Conservation (phyloP, 2,329 filamentous ascomycete species). For the Chaetoscypha palmicola region DNA sequence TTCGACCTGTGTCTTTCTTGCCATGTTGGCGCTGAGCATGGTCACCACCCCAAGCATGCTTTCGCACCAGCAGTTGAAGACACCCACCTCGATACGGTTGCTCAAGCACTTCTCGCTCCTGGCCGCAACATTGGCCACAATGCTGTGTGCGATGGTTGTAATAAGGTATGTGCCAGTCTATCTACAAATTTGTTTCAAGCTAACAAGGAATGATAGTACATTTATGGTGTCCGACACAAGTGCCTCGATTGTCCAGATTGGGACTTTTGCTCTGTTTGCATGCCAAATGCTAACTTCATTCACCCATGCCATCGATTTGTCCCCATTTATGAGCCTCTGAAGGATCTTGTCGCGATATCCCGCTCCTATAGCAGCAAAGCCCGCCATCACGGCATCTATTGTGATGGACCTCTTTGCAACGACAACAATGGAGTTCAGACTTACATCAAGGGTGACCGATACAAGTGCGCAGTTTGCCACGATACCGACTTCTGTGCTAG, state of each 20-base stretch:
- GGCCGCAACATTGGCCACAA: slow-evolving; percentile 78
- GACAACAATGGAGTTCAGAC: slow-evolving; percentile 45
- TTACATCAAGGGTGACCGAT: slow-evolving; percentile 82
- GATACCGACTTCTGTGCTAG: slow-evolving; percentile 92
- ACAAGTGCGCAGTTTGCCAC: slow-evolving; percentile 95
- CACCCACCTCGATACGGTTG: slow-evolving; percentile 51
- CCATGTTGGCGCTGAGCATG: slow-evolving; percentile 69
- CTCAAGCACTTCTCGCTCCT: slow-evolving; percentile 63
- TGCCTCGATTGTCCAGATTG: slow-evolving; percentile 95
- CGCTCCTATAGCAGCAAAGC: slow-evolving; percentile 36
- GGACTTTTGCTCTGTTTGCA: slow-evolving; percentile 83
- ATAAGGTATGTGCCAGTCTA: slow-evolving; percentile 44
- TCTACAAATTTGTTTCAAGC: not conserved
- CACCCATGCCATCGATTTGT: slow-evolving; percentile 87
- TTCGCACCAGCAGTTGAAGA: slow-evolving; percentile 65
- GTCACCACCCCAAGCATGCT: slow-evolving; percentile 81
- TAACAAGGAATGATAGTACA: slow-evolving; percentile 46
- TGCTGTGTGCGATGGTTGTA: slow-evolving; percentile 91
- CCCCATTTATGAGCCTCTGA: slow-evolving; percentile 70
- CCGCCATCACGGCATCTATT: slow-evolving; percentile 82
- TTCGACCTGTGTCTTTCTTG: slow-evolving; percentile 87
- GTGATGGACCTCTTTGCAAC: slow-evolving; percentile 84
- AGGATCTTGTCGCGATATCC: slow-evolving; percentile 35
- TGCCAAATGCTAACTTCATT: slow-evolving; percentile 55
- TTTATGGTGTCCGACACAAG: slow-evolving; percentile 88